phyloP scores from a whole-genome alignment of 257 asterid genomes.

The Fraxinus pennsylvanica region DNA sequence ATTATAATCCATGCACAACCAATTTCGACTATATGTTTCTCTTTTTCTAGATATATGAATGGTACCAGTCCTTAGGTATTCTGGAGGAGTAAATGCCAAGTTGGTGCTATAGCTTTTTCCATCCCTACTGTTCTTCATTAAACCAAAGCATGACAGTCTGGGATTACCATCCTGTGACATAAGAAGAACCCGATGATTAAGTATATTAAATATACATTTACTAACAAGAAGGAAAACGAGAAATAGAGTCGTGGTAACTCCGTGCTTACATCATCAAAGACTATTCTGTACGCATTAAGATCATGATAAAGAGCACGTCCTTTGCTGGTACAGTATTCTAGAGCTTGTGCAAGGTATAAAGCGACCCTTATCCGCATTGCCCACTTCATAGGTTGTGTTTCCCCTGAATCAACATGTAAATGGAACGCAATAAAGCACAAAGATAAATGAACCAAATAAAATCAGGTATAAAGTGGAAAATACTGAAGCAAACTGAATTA shows the following conservation, averaged over 20 bases:
- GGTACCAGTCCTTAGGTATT: slow-evolving; percentile 59
- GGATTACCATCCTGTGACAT: slow-evolving; percentile 55
- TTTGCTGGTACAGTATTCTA: slow-evolving; percentile 82
- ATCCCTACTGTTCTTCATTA: slow-evolving; percentile 64
- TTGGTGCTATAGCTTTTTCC: slow-evolving; percentile 72
- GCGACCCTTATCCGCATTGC: slow-evolving; percentile 97
- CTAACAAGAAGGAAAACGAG: background rate
- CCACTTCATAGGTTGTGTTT: slow-evolving; percentile 97
- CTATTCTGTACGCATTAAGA: slow-evolving; percentile 75
- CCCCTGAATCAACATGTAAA: slow-evolving; percentile 63
- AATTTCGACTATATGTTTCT: background rate
- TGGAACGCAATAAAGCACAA: slow-evolving; percentile 10
- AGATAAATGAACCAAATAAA: slow-evolving; percentile 4
- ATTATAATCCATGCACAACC: background rate
- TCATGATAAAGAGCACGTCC: slow-evolving; percentile 95
- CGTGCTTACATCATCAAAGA: slow-evolving; percentile 13
- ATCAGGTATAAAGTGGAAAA: background rate
- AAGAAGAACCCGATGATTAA: background rate
- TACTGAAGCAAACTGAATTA: background rate
- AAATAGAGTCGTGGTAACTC: background rate
- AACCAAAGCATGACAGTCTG: slow-evolving; percentile 57
- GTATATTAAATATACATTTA: background rate
- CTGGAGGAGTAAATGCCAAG: slow-evolving; percentile 70
- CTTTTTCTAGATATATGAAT: slow-evolving; percentile 17
- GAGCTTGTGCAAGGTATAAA: slow-evolving; percentile 80